A percentile compares a stretch with the other conserved stretches of the same genome.
Evolutionary conservation across 192 early-diverging fungal genomes (phyloP).

Genomic region (Chytriomyces sp.): DNA sequence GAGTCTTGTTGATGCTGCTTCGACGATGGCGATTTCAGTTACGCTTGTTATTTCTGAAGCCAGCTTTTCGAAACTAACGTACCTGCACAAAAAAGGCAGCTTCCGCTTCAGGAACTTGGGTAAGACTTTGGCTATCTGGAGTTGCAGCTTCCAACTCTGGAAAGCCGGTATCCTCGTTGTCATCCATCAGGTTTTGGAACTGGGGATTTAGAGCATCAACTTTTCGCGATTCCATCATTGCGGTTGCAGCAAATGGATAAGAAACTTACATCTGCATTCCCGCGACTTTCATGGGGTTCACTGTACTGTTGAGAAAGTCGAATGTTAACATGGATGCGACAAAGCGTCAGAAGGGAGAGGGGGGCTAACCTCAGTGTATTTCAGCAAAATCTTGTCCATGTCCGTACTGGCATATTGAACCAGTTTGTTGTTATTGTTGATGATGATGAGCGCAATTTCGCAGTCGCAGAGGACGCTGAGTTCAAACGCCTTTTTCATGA

Average conservation of each 20-base stretch:
- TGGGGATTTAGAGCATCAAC: neutral
- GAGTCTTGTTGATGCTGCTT: neutral
- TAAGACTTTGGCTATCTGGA: neutral
- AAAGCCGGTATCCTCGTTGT: conserved; percentile 35
- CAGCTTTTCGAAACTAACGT: neutral
- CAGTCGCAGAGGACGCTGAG: conserved; percentile 92
- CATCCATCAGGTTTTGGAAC: conserved; percentile 40
- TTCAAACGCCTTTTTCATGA: conserved; percentile 98
- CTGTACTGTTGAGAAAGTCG: conserved; percentile 25
- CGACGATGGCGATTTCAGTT: neutral
- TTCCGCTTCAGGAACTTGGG: neutral
- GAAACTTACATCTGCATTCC: conserved; percentile 33
- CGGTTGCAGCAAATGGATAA: neutral
- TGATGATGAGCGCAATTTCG: conserved; percentile 94
- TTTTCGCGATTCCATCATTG: too few relatives aligned
- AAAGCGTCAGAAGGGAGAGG: neutral
- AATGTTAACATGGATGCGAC: neutral
- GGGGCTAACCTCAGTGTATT: conserved; percentile 71
- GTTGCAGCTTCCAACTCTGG: conserved; percentile 12
- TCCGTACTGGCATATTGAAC: conserved; percentile 92
- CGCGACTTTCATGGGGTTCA: conserved; percentile 42
- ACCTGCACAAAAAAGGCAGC: neutral
- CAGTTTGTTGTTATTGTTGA: conserved; percentile 92
- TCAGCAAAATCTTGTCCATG: conserved; percentile 90
- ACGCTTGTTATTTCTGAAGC: too few relatives aligned